phyloP scores from a whole-genome alignment of 768 basidiomycete species.

The Tylopilus plumbeoviolaceoides region DNA sequence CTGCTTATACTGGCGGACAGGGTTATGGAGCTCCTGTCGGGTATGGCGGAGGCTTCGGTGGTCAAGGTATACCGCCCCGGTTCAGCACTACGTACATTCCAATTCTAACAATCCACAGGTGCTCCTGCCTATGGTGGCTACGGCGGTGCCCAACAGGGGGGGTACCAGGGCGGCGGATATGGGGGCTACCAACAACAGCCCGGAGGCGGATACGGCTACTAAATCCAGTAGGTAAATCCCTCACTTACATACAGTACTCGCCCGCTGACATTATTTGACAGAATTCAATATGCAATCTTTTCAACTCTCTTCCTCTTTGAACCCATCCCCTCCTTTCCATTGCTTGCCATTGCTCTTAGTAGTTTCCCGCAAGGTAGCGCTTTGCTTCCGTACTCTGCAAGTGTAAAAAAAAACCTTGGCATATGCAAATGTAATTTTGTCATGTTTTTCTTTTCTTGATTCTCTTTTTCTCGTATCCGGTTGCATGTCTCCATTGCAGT shows the following conservation, averaged over 20 bases:
- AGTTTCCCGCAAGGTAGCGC: slow-evolving; percentile 3
- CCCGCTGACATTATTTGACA: neutral
- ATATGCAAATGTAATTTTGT: slow-evolving; percentile 2
- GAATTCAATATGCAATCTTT: neutral
- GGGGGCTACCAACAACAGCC: slow-evolving; percentile 23
- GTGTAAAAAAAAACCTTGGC: slow-evolving; percentile 17
- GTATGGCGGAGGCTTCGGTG: slow-evolving; percentile 23
- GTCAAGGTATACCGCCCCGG: slow-evolving; percentile 7
- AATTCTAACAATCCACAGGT: slow-evolving; percentile 3
- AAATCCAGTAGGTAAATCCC: slow-evolving; percentile 1
- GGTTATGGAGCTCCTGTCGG: slow-evolving; percentile 12
- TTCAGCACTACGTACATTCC: neutral
- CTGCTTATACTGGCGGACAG: slow-evolving; percentile 29
- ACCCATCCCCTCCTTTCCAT: neutral
- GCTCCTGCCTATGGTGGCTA: slow-evolving; percentile 13
- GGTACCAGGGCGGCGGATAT: slow-evolving; percentile 26
- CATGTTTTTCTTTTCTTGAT: neutral
- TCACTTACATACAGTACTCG: too few species aligned
- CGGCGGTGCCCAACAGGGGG: slow-evolving; percentile 13
- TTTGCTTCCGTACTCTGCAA: slow-evolving; percentile 13
- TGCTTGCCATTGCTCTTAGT: neutral
- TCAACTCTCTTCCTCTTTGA: neutral
- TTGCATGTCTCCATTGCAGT: neutral
- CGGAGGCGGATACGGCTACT: slow-evolving; percentile 29
- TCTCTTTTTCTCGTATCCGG: neutral